Evolutionary conservation across 2,329 filamentous ascomycete species (phyloP), one percentile per base, ranked within the genome.

Genomic region (Penicillium sp.): DNA sequence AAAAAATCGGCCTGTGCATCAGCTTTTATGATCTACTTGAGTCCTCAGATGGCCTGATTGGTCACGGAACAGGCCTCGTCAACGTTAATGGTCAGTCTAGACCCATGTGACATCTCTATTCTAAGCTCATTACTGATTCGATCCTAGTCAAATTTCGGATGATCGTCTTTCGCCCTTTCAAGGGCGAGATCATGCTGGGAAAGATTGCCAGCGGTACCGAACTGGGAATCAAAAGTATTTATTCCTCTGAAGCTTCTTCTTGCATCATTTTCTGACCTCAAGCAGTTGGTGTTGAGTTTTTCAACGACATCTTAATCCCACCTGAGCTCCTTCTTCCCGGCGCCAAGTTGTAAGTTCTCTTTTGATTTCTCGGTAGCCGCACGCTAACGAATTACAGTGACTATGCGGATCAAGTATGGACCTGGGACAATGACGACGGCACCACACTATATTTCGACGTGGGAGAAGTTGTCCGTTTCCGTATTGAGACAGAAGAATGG

Each of bases 91-190:
- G 92, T 92, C 80, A 21, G 52, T 59, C 4, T 10, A 19, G 0
- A 16, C 27, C 3, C 39, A 3, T 8, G 0, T 21, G 4, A n/a
- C 2, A 14, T 14, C 19, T n/a, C 6, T 4, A 21, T 45, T 23
- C 16, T 11, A 29, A 25, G 13, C 25, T 16, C 13, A 2, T 50
- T 11, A 46, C 55, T 68, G 35, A 63, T 16, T 10, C 37, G 16
- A 8, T 29, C 13, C 19, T 62, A 95, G 93, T 96, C 50, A 92
- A 96, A 72, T 99, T 98, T 70, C 90, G 92, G 23, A 82, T 99
- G 70, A 83, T 97, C 19, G 92, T 99, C 29, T 99, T 98, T 75
- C 88, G 95, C 25, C 95, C 95, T 0, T 98, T 97, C 80, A 96
- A 96, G 72, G 91, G 92, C 48, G 95, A 99, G 73, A 91, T 97